phyloP scores from a whole-genome alignment of 2,329 filamentous ascomycete species.

The Hymenoscyphus occultus region DNA sequence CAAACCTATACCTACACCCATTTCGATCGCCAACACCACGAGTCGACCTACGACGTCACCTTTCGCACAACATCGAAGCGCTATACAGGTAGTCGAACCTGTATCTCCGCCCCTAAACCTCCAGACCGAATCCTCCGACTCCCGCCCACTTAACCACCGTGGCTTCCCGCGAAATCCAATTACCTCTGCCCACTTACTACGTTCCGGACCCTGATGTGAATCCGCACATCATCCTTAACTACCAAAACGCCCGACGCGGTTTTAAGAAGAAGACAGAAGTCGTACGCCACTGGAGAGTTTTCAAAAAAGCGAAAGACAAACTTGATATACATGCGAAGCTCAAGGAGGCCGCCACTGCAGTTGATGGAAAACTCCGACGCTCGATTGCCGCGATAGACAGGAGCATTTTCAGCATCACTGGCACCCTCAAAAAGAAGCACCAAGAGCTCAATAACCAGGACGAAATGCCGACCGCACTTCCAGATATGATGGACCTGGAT shows the following conservation, averaged over 20 bases:
- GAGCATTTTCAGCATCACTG: conserved; percentile 4
- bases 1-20: neutral
- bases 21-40: neutral
- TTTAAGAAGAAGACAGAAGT: neutral
- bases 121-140: neutral
- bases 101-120: neutral
- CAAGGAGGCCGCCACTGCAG: neutral
- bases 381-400: neutral
- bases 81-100: neutral
- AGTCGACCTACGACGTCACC: neutral
- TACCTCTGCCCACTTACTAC: neutral
- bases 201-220: neutral
- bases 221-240: neutral
- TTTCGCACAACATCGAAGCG: neutral
- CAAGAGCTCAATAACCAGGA: conserved; percentile 1
- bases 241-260: neutral
- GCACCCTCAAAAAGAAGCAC: conserved; percentile 7
- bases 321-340: neutral
- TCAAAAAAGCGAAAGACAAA: neutral
- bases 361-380: neutral
- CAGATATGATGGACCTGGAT: conserved; percentile 20
- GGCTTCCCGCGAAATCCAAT: neutral
- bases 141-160: neutral
- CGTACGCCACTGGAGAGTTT: neutral
- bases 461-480: conserved; percentile 30